These are phyloP conservation scores for Kazachstania bromeliacearum DNA, from an alignment of 805 yeast species.

Conservation along the genomic window DNA sequence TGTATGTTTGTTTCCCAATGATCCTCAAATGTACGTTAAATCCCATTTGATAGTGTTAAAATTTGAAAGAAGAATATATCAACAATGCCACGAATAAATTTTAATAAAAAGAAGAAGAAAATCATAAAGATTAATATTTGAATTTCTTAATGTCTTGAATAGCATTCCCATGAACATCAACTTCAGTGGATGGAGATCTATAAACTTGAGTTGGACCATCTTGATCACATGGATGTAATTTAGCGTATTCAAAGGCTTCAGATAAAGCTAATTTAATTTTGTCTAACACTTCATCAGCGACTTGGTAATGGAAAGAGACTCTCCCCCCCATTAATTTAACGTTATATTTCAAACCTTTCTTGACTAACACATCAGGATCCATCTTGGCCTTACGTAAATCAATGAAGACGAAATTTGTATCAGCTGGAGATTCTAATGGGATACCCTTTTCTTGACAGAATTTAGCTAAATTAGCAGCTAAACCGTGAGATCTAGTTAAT, in stretches of 20 bases:
- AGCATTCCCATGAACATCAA: conserved; percentile 26
- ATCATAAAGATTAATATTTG: conserved; percentile 18
- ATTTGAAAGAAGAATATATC: conserved; percentile 6
- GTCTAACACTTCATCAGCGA: conserved; percentile 44
- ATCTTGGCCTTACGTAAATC: conserved; percentile 48
- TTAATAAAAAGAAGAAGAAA: conserved; percentile 1
- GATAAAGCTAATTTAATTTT: conserved; percentile 46
- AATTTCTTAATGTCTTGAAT: conserved; percentile 27
- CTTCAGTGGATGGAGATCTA: conserved; percentile 32
- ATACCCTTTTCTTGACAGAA: conserved; percentile 48
- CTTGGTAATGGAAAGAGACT: conserved; percentile 73
- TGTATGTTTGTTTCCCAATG: conserved; percentile 11
- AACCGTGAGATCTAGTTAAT: conserved; percentile 38
- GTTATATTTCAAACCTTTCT: conserved; percentile 48
- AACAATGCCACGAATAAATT: conserved; percentile 18
- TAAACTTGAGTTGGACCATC: conserved; percentile 41
- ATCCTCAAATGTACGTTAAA: conserved; percentile 6
- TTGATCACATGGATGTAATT: conserved; percentile 41
- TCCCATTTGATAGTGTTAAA: not conserved
- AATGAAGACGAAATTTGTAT: conserved; percentile 76
- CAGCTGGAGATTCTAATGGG: conserved; percentile 59
- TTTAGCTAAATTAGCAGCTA: conserved; percentile 42
- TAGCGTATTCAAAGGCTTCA: conserved; percentile 48
- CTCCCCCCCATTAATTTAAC: conserved; percentile 65
- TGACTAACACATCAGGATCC: conserved; percentile 45